These are phyloP conservation scores for Paradendryphiella salina DNA, from an alignment of 2,329 filamentous ascomycete genomes.

Conservation along the genomic window DNA sequence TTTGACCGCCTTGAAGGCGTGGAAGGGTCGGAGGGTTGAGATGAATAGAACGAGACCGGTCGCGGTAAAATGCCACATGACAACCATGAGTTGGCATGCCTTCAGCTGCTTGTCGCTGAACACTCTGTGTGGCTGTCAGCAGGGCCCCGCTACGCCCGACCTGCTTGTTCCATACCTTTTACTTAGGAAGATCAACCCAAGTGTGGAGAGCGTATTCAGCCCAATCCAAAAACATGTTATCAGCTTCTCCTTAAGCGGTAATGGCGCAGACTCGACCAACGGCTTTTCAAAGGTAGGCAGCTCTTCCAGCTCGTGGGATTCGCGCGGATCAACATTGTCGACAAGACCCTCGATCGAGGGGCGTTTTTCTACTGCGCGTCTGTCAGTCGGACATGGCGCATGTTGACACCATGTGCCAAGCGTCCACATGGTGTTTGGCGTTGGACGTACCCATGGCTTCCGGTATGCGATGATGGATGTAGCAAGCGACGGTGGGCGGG, in stretches of 20 bases:
- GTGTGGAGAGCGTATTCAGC: conserved; percentile 51
- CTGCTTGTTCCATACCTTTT: conserved; percentile 45
- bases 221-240: conserved; percentile 48
- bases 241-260: conserved; percentile 44
- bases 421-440: background rate
- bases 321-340: conserved; percentile 45
- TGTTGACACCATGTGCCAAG: conserved; percentile 3
- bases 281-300: conserved; percentile 44
- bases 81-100: conserved; percentile 52
- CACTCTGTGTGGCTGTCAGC: conserved; percentile 44
- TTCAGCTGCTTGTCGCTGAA: conserved; percentile 52
- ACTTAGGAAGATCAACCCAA: conserved; percentile 52
- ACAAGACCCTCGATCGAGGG: conserved; percentile 46
- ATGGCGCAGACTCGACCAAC: conserved; percentile 24
- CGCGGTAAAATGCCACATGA: conserved; percentile 55
- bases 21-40: conserved; percentile 49
- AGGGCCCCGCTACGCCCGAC: background rate
- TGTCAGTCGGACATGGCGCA: conserved; percentile 22
- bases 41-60: conserved; percentile 51
- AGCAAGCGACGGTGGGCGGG: conserved; percentile 29
- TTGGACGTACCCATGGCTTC: conserved; percentile 35
- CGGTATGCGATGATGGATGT: conserved; percentile 19
- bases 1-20: conserved; percentile 51
- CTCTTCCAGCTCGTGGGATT: conserved; percentile 40
- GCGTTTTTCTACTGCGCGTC: conserved; percentile 42